Evolutionary conservation across 2,329 filamentous ascomycete genomes (phyloP).

Genomic region (Aspergillus pseudoviridinutans): DNA sequence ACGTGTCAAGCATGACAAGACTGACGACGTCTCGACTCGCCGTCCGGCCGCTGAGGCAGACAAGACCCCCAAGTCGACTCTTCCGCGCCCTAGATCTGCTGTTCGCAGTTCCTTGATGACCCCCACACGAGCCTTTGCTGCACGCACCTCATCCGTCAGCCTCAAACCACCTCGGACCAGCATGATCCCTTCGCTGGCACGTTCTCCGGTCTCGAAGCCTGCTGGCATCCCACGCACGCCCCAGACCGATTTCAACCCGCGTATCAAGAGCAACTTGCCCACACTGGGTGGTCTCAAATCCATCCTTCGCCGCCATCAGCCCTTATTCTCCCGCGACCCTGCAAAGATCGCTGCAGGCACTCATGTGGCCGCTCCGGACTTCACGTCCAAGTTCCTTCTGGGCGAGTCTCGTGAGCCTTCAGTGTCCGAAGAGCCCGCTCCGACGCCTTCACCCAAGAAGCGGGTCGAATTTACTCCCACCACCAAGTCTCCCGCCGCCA

Average conservation of each 20-base stretch:
- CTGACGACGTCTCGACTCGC: conserved; percentile 65
- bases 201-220: conserved; percentile 52
- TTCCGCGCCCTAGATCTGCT: conserved; percentile 41
- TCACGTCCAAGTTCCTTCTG: conserved; percentile 51
- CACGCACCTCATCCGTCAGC: conserved; percentile 51
- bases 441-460: conserved; percentile 71
- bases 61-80: conserved; percentile 20
- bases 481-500: conserved; percentile 47
- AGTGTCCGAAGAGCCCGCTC: conserved; percentile 34
- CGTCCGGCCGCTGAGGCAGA: conserved; percentile 37
- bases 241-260: conserved; percentile 45
- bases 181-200: conserved; percentile 51
- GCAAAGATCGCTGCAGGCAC: conserved; percentile 58
- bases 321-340: conserved; percentile 58
- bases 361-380: conserved; percentile 42
- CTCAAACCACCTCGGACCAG: conserved; percentile 52
- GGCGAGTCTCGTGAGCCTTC: conserved; percentile 23
- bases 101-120: conserved; percentile 61
- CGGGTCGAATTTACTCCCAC: conserved; percentile 76
- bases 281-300: conserved; percentile 56
- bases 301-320: conserved; percentile 58
- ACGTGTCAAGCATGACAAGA: conserved; percentile 62
- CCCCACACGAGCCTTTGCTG: conserved; percentile 71
- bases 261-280: conserved; percentile 44
- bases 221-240: conserved; percentile 42